Base-by-base conservation (phyloP, 2,329 filamentous ascomycete species). In the Diplodia intermedia region DNA sequence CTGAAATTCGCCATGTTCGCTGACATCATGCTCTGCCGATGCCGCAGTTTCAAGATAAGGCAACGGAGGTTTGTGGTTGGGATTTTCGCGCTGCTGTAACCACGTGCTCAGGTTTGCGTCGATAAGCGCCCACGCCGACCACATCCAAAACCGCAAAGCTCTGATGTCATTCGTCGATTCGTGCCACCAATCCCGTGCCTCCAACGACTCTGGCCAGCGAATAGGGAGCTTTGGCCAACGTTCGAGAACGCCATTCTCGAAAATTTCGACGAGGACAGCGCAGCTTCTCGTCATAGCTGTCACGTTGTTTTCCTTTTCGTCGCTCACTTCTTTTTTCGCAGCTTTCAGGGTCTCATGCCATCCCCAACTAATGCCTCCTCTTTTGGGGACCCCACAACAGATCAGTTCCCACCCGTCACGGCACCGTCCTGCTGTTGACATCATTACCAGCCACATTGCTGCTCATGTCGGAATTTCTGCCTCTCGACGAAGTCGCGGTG, bases 91-190 rank as follows among this genome's bases (percentile, higher is more conserved):
- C 29, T 31, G 60, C 60, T 63, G 43, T 49, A 40, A 63, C 60
- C 60, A 53, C 60, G 60, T 63, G 60, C 60, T 36, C 26, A 31
- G 29, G 23, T 26, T 31, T 63, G 60, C 49, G 50, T 63, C n/a
- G 60, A 49, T 63, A 63, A 63, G 60, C 60, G 60, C 60, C 60
- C 60, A 52, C 29, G 47, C 7, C 60, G 47, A 52, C 50, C 60
- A 52, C 60, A 26, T 15, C 47, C 47, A 52, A 52, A 52, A 63
- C 15, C 26, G 18, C n/a, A 12, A 52, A 4, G 60, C 47, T 23
- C 43, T 63, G 60, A 63, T 63, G 60, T 63, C 60, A 63, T 52
- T 53, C 60, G 60, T 38, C 47, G 31, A 47, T 36, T n/a, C 47
- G 29, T 38, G 23, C 29, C 18, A 63, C 60, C 60, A 63, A 63